phyloP scores from a whole-genome alignment of 495 filamentous ascomycete genomes.

The Daldinia caldariorum region DNA sequence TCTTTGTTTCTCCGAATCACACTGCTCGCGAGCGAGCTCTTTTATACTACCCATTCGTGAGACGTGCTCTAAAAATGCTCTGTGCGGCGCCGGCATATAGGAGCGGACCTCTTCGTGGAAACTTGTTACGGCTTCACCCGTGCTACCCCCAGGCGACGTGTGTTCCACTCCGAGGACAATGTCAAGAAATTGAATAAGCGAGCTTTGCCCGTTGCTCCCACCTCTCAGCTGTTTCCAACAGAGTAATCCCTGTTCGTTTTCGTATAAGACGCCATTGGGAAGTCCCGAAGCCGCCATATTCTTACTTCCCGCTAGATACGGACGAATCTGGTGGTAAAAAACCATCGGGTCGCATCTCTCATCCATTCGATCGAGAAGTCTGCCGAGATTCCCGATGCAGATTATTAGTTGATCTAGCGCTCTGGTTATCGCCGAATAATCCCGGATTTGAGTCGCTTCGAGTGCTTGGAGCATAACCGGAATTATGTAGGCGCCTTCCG shows the following conservation, averaged over 20 bases:
- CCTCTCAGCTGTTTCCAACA: slow-evolving; percentile 82
- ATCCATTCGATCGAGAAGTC: slow-evolving; percentile 80
- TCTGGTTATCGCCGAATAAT: slow-evolving; percentile 67
- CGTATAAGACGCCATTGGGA: slow-evolving; percentile 86
- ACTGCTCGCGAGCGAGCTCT: slow-evolving; percentile 67
- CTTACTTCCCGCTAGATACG: slow-evolving; percentile 92
- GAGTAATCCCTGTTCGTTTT: slow-evolving; percentile 71
- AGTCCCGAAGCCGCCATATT: slow-evolving; percentile 94
- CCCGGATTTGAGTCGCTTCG: slow-evolving; percentile 65
- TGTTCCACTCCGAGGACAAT: slow-evolving; percentile 88
- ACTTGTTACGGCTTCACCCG: slow-evolving; percentile 78
- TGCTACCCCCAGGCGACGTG: slow-evolving; percentile 77
- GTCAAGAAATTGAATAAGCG: slow-evolving; percentile 93
- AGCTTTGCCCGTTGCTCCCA: slow-evolving; percentile 95
- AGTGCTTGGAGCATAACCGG: slow-evolving; percentile 84
- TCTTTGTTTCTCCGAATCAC: slow-evolving; percentile 56
- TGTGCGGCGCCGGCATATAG: slow-evolving; percentile 92
- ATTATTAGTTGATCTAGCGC: slow-evolving; percentile 73
- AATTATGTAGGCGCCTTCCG: slow-evolving; percentile 81
- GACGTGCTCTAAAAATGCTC: slow-evolving; percentile 80
- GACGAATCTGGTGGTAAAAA: slow-evolving; percentile 92
- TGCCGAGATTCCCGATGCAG: slow-evolving; percentile 74
- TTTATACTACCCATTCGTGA: slow-evolving; percentile 77
- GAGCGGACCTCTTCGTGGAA: slow-evolving; percentile 91
- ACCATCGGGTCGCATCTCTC: slow-evolving; percentile 91